Conservation (phyloP, 306 rosid genomes). For the Bauhinia variegata region DNA sequence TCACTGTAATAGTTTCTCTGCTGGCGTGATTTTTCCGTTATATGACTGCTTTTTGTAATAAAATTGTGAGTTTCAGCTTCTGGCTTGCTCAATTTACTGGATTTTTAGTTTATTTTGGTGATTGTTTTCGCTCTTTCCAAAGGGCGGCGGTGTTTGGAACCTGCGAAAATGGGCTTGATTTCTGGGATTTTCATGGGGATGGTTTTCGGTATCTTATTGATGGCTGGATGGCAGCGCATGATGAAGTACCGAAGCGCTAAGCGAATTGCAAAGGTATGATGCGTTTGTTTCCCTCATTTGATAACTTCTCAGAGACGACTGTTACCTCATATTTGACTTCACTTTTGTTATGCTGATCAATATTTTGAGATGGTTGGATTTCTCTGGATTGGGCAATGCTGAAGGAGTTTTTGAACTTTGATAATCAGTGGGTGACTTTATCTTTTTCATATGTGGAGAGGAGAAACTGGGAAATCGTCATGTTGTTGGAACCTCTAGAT, state of each 20-base stretch:
- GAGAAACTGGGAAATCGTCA: slow-evolving; percentile 18
- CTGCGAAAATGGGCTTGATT: slow-evolving; percentile 76
- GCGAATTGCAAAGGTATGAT: slow-evolving; percentile 73
- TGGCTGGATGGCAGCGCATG: slow-evolving; percentile 91
- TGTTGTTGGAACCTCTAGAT: neutral
- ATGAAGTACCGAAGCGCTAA: slow-evolving; percentile 76
- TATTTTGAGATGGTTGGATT: slow-evolving; percentile 3
- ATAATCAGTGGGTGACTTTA: neutral
- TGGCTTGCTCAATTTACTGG: too few relatives aligned
- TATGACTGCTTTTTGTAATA: too few relatives aligned
- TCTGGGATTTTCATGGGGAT: slow-evolving; percentile 94
- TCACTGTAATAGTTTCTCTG: too few relatives aligned
- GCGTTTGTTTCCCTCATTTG: slow-evolving; percentile 8
- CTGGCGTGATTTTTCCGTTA: too few relatives aligned
- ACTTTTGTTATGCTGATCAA: slow-evolving; percentile 18
- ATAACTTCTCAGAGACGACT: neutral
- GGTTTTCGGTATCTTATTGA: slow-evolving; percentile 72
- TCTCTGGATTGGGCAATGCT: slow-evolving; percentile 2
- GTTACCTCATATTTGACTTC: slow-evolving; percentile 13
- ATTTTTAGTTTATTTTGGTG: too few relatives aligned
- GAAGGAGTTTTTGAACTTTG: slow-evolving; percentile 26
- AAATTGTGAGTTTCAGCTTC: too few relatives aligned
- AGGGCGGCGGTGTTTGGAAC: slow-evolving; percentile 46
- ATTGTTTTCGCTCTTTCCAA: too few relatives aligned
- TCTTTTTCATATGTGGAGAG: slow-evolving; percentile 26